These are phyloP conservation scores for Aquilaria yunnanensis DNA, from an alignment of 345 rosid genomes.

Conservation along the genomic window DNA sequence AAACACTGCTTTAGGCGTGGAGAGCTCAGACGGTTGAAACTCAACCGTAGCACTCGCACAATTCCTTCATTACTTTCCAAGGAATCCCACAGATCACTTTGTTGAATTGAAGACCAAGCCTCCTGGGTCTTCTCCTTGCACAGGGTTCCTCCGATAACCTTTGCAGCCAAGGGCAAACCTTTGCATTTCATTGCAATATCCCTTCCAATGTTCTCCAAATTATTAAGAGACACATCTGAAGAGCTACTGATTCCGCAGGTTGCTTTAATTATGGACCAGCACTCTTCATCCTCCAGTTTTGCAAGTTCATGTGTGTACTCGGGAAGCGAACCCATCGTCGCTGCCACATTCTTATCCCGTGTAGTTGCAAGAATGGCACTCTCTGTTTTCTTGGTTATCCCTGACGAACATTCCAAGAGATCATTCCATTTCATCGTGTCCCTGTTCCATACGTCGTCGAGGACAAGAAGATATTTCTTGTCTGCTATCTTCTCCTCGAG, in stretches of 20 bases:
- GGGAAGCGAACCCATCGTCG: neutral
- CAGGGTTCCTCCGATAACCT: neutral
- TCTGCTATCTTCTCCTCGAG: neutral
- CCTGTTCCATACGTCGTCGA: conserved; percentile 19
- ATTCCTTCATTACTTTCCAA: neutral
- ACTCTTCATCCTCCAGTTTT: neutral
- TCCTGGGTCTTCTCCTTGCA: neutral
- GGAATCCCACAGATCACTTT: neutral
- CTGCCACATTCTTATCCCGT: conserved; percentile 1
- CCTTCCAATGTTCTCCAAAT: neutral
- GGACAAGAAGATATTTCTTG: conserved; percentile 11
- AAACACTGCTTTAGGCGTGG: conserved; percentile 10
- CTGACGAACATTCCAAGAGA: conserved; percentile 5
- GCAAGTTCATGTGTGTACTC: neutral
- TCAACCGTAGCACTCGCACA: neutral
- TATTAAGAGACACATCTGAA: no score
- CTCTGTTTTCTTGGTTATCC: neutral
- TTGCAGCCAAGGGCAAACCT: conserved; percentile 1
- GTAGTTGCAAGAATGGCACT: conserved; percentile 16
- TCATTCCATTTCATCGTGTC: neutral
- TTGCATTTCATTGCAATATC: neutral
- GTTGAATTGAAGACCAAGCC: neutral
- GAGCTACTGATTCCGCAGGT: neutral
- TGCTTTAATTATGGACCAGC: conserved; percentile 15
- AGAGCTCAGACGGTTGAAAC: conserved; percentile 4